Evolutionary conservation across 179 eudicot genomes (phyloP).

Genomic region (Nepenthes alata): DNA sequence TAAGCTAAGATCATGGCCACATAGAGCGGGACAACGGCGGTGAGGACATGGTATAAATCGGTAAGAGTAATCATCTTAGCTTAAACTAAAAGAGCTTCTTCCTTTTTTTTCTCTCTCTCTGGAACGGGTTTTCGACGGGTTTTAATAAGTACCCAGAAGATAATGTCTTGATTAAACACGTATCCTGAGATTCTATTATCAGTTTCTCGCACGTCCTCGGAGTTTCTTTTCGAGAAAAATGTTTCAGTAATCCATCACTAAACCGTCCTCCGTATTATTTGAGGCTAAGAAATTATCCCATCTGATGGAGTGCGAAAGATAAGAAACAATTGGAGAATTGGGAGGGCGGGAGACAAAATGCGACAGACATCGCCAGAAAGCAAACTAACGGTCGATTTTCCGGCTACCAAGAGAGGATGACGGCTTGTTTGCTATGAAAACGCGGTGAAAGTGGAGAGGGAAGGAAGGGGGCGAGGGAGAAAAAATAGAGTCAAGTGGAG

Average conservation of each 20-base stretch:
- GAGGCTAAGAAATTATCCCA: conserved; percentile 3
- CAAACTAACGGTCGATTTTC: neutral
- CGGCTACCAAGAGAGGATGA: neutral
- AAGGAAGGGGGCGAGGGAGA: neutral
- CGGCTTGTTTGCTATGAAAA: neutral
- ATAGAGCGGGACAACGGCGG: conserved; percentile 15
- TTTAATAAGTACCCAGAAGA: too few species aligned
- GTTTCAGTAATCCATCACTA: too few species aligned
- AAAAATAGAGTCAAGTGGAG: neutral
- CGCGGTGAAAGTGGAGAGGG: neutral
- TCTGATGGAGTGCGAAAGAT: neutral
- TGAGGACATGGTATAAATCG: conserved; percentile 14
- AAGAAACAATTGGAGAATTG: too few species aligned
- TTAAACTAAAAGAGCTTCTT: too few species aligned
- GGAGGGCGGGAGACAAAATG: conserved; percentile 1
- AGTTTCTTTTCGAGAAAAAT: too few species aligned
- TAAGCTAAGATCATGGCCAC: conserved; percentile 24
- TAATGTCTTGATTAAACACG: too few species aligned
- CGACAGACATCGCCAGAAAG: neutral
- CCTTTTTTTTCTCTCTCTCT: too few species aligned
- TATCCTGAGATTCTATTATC: too few species aligned
- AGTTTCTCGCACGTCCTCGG: too few species aligned
- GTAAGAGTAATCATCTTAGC: conserved; percentile 8
- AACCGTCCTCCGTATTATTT: too few species aligned
- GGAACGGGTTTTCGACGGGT: neutral